Evolutionary conservation across 306 rosid species (phyloP), one percentile per base, ranked within the genome.

Genomic region (Hylodesmum podocarpum): DNA sequence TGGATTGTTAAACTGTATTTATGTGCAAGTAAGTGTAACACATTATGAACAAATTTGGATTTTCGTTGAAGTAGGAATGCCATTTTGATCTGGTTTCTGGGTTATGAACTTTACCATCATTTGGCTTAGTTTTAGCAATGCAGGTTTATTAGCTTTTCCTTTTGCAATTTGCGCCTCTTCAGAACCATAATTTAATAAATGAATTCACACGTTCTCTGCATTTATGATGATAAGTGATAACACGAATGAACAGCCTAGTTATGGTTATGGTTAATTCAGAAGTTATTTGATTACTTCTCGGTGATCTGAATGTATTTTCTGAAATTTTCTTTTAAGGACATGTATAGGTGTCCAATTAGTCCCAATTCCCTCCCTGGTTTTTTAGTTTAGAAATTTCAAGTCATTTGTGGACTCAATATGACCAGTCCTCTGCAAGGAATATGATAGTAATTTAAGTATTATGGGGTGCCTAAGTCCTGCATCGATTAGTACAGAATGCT

Each of bases 41-140:
- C n/a, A n/a, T n/a, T 34, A 13, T 37, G 41, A 37, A 0, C 41
- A 41, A 41, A 13, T 11, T 41, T 41, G n/a, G 47, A n/a, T n/a
- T n/a, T 69, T 31, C 24, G 71, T 61, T 18, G 3, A 33, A 18
- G 59, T 27, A 73, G 57, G 78, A 57, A 40, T 19, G 46, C 53
- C 76, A 43, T 43, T 69, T 47, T 68, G 62, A 21, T 43, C 11
- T 57, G 53, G 50, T 68, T 68, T 57, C 27, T 31, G 68, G 21
- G 53, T 55, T 43, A 13, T 41, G 13, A 24, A 21, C 15, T 11
- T 36, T n/a, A n/a, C n/a, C n/a, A n/a, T n/a, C n/a, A n/a, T n/a
- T n/a, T n/a, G n/a, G n/a, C n/a, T n/a, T n/a, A 53, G 67, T 10
- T 62, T 64, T 65, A 36, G 41, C 28, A 8, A 51, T 13, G 27